Conservation (phyloP, 2,329 filamentous ascomycete species). For the Aotearoamyces nothofagi region DNA sequence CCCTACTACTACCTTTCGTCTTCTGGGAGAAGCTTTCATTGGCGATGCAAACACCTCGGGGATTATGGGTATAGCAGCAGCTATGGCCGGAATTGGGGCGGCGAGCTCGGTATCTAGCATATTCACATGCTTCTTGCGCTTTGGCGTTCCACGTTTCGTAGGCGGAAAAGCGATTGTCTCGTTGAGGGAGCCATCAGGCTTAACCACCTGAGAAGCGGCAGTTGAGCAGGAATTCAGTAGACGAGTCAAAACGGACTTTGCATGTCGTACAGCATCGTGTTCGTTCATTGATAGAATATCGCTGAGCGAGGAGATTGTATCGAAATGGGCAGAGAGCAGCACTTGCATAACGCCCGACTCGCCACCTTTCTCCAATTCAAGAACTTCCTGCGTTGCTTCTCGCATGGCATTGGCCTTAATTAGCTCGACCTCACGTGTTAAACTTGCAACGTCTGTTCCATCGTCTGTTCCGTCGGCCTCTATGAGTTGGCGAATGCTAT, state of each 20-base stretch:
- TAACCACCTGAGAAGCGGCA: slow-evolving; percentile 71
- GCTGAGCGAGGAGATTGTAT: slow-evolving; percentile 70
- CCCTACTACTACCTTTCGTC: slow-evolving; percentile 48
- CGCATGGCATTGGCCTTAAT: slow-evolving; percentile 71
- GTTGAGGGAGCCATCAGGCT: slow-evolving; percentile 59
- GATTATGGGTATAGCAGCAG: slow-evolving; percentile 19
- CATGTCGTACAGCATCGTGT: slow-evolving; percentile 66
- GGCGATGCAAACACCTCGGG: slow-evolving; percentile 39
- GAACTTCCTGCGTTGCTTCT: slow-evolving; percentile 60
- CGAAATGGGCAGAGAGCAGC: slow-evolving; percentile 80
- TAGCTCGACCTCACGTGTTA: slow-evolving; percentile 73
- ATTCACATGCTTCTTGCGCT: slow-evolving; percentile 43
- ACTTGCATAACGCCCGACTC: slow-evolving; percentile 69
- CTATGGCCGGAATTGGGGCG: slow-evolving; percentile 21
- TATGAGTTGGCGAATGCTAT: slow-evolving; percentile 66
- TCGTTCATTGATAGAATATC: slow-evolving; percentile 74
- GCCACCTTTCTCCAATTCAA: slow-evolving; percentile 71
- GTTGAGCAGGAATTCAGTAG: slow-evolving; percentile 64
- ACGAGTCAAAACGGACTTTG: slow-evolving; percentile 60
- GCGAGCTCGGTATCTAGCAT: slow-evolving; percentile 13
- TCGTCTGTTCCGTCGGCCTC: slow-evolving; percentile 53
- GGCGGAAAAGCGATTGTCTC: slow-evolving; percentile 54
- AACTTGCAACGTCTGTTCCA: slow-evolving; percentile 50
- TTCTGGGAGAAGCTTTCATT: slow-evolving; percentile 63
- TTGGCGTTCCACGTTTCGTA: slow-evolving; percentile 59